Base-by-base conservation (phyloP, 768 basidiomycete genomes). In the Russula foetens region DNA sequence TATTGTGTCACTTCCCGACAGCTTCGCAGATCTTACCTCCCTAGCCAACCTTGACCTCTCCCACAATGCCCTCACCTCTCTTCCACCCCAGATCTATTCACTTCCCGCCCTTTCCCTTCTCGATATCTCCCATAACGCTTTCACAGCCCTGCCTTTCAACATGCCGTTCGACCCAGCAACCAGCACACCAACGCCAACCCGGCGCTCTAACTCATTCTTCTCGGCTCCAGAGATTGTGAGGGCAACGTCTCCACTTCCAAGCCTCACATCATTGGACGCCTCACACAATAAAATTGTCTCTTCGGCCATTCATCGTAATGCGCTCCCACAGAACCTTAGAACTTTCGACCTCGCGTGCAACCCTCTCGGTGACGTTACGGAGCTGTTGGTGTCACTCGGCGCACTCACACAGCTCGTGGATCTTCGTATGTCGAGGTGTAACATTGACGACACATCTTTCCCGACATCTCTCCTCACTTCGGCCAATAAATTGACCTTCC, bases 1-100 rank as follows among this genome's bases (percentile, higher is more conserved):
- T 66, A 71, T 93, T 24, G 68, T 72, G 2, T 71, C 75, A 21
- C 74, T 93, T 2, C 90, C 90, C 6, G 74, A 79, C 53, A 77
- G 82, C 1, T 83, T 92, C 62, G 79, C 80, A 0, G 86, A 92
- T 71, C 74, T 93, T 49, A 81, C 81, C 0, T 77, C 79, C 23
- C 76, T 93, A 21, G 83, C 84, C 14, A 75, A 74, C 50, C 74
- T 92, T 62, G 88, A 93, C 72, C 72, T 93, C 35, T 91, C 90
- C 0, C 78, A 87, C 69, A 92, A 92, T 69, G 71, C 75, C 4
- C 75, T 93, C 33, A 78, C 79, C 0, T 73, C 79, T 5, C 76
- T 92, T 12, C 90, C 90, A 1, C 66, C 73, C 33, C 80, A 83
- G 65, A 66, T 90, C 29, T 91, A 84, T 65, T 75, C 85, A 14